A percentile compares a stretch with the other conserved stretches of the same genome.
Evolutionary conservation across 2,329 filamentous ascomycete species (phyloP).

Genomic region (Fusarium humuli): DNA sequence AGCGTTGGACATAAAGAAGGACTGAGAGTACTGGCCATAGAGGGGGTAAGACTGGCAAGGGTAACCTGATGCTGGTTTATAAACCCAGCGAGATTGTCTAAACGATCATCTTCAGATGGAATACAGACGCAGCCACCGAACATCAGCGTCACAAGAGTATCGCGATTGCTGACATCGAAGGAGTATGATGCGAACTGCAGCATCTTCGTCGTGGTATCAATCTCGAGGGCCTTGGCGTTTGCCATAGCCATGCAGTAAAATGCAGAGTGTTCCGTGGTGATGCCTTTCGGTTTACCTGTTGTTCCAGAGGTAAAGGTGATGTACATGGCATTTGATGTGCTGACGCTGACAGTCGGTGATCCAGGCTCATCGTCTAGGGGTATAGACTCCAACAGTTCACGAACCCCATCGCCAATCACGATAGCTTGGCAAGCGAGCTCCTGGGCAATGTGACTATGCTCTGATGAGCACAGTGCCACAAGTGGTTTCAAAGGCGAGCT

Average conservation of each 20-base stretch:
- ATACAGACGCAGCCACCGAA: neutral
- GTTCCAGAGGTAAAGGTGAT: conserved; percentile 4
- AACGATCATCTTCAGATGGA: neutral
- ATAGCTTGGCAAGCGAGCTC: neutral
- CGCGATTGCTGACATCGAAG: conserved; percentile 8
- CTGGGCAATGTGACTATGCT: neutral
- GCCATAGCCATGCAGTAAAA: conserved; percentile 9
- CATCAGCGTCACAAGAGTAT: conserved; percentile 2
- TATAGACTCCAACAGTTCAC: neutral
- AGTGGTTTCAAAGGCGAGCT: neutral
- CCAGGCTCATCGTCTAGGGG: neutral
- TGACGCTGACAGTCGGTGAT: neutral
- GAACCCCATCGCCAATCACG: neutral
- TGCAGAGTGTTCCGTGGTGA: neutral
- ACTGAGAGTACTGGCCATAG: conserved; percentile 1
- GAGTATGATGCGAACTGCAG: conserved; percentile 9
- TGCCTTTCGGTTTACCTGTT: neutral
- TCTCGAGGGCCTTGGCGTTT: neutral
- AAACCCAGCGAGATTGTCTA: conserved; percentile 3
- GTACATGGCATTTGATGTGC: neutral
- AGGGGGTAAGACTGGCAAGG: conserved; percentile 2
- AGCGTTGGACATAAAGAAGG: neutral
- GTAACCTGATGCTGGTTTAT: neutral
- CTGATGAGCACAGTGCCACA: neutral
- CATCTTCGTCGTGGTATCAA: neutral